Base-by-base conservation (phyloP, 371 early-diverging fungal species). In the Dichotomocladium elegans region DNA sequence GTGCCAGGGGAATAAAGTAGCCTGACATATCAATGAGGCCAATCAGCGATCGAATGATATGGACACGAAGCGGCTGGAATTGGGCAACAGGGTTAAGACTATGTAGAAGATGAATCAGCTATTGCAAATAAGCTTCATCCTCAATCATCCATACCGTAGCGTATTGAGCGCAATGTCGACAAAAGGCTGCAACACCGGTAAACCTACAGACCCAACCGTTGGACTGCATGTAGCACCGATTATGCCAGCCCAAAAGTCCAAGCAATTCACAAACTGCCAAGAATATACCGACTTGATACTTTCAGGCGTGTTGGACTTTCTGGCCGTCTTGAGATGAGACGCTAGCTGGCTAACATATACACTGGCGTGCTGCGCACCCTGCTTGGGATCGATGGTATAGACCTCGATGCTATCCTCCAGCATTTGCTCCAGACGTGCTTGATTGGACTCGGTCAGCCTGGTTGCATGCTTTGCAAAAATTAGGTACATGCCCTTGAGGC, bases 341-440 rank as follows among this genome's bases (percentile, higher is more conserved):
- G 94, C 93, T 40, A 96, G 75, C 60, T 94, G 94, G 24, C 94
- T 84, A 30, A 97, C 79, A 64, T 91, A 92, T n/a, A 88, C 81
- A 57, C 92, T 90, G 9, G 87, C 94, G 58, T 89, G 91, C 57
- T 92, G 90, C 71, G 92, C 90, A 29, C 90, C 85, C 26, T 83
- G 63, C 21, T 79, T 79, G 11, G 80, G 70, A 57, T 93, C 85
- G 28, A 87, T 52, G 0, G 89, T 88, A 57, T 86, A 88, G 14
- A 95, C 64, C 47, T 95, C 93, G n/a, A 89, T 90, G 27, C 87
- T 87, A 66, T 90, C 93, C 66, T 87, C 87, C 47, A 81, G 64
- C 93, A 95, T 92, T 57, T 94, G 84, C 55, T 87, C 80, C 55
- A 95, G 79, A 30, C 78, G 67, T 3, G 88, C 77, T 57, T 91